Conservation (phyloP, 352 stramenopile species). For the Albugo laibachii region DNA sequence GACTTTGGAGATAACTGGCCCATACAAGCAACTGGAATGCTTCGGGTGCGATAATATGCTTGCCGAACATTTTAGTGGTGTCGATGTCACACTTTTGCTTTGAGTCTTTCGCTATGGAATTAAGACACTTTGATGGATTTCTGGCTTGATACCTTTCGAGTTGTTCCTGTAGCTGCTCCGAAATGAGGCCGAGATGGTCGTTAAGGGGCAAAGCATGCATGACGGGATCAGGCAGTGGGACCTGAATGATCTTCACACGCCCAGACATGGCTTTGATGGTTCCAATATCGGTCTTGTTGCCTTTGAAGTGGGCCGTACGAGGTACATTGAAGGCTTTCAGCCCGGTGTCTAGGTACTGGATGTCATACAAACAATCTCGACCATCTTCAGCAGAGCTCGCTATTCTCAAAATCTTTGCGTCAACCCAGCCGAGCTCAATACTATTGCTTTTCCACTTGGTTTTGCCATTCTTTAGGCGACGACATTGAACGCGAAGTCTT, state of each 20-base stretch:
- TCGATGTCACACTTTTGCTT: slow-evolving; percentile 22
- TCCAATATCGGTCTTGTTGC: slow-evolving; percentile 31
- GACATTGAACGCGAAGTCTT: slow-evolving; percentile 38
- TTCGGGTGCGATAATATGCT: slow-evolving; percentile 50
- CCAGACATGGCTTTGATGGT: slow-evolving; percentile 53
- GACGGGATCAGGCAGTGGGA: slow-evolving; percentile 50
- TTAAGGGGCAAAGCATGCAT: slow-evolving; percentile 75
- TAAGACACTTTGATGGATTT: slow-evolving; percentile 53
- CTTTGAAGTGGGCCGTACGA: slow-evolving; percentile 58
- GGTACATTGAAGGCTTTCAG: slow-evolving; percentile 60
- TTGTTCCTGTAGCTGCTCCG: slow-evolving; percentile 70
- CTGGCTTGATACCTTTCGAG: slow-evolving; percentile 54
- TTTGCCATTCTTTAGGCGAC: slow-evolving; percentile 52
- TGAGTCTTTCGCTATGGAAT: slow-evolving; percentile 36
- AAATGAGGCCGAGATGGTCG: slow-evolving; percentile 72
- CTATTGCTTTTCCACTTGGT: slow-evolving; percentile 75
- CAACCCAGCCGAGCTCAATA: slow-evolving; percentile 57
- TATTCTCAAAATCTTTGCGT: slow-evolving; percentile 44
- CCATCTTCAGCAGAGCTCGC: slow-evolving; percentile 39
- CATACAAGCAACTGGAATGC: slow-evolving; percentile 89
- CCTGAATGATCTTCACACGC: slow-evolving; percentile 61
- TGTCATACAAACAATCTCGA: slow-evolving; percentile 59
- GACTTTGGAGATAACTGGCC: slow-evolving; percentile 94
- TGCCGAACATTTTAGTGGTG: slow-evolving; percentile 50
- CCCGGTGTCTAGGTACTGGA: slow-evolving; percentile 74